Base-by-base conservation (phyloP, 2,329 filamentous ascomycete species). In the Arthroderma uncinatum region DNA sequence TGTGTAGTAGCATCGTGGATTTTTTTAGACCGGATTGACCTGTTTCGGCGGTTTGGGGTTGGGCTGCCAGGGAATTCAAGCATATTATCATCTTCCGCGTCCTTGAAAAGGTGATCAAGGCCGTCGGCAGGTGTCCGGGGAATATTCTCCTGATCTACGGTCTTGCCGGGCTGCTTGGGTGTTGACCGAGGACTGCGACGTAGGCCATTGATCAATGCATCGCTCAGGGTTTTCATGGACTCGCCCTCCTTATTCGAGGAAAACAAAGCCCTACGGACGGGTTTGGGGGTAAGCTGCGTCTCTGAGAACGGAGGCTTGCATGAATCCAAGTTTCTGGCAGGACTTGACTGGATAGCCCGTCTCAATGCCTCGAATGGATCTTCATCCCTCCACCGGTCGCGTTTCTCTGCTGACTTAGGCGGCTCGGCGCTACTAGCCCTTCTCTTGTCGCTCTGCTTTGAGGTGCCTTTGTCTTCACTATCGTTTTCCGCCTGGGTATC, bases 51-150 rank as follows among this genome's bases (percentile, higher is more conserved):
- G 37, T 72, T 71, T 54, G 74, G 75, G 36, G 74, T 70, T 57
- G 75, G 72, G 66, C 77, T 79, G 79, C 80, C 59, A 77, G 77
- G 59, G 77, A 81, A 2, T 76, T 83, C 55, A 74, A 83, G 55
- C 71, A 70, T 67, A 76, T 63, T 78, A 68, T 63, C 66, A 61
- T 57, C 73, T 2, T 74, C 60, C 71, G 79, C 65, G 74, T 85
- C 78, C 57, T 84, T 83, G 64, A 93, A 91, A 3, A 93, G 77
- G 53, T 79, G 76, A 40, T 82, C 79, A 4, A 87, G 69, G 36
- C 80, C 78, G 60, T 84, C 79, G 37, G 73, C 68, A 19, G 68
- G 59, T 8, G 68, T 65, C 4, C 77, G 75, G 10, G 73, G 74
- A 53, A 70, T 70, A 61, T 84, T 84, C 66, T 84, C 82, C 63